These are phyloP conservation scores for Lactarius tabidus DNA, from an alignment of 768 basidiomycete species.

Conservation along the genomic window DNA sequence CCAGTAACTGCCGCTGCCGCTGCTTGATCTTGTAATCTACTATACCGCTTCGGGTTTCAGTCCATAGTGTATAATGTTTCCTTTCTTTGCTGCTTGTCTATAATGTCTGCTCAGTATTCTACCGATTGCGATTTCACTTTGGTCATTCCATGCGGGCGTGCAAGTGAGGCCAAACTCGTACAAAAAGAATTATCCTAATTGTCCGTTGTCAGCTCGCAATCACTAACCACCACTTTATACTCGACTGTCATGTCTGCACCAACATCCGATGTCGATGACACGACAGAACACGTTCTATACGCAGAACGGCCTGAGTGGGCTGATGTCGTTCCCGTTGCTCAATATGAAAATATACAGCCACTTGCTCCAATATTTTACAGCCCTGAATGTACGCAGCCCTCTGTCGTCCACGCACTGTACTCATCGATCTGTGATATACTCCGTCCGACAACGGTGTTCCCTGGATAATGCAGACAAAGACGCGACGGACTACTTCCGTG, in stretches of 20 bases:
- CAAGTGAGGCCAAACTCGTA: background rate
- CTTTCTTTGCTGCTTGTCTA: slow-evolving; percentile 17
- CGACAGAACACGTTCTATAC: slow-evolving; percentile 38
- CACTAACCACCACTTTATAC: background rate
- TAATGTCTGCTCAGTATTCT: slow-evolving; percentile 7
- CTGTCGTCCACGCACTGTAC: slow-evolving; percentile 14
- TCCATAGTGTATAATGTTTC: slow-evolving; percentile 23
- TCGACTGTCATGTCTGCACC: slow-evolving; percentile 10
- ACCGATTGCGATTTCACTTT: background rate
- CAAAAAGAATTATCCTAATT: slow-evolving; percentile 1
- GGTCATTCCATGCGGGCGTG: background rate
- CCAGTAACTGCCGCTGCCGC: slow-evolving; percentile 34
- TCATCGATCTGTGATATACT: slow-evolving; percentile 23
- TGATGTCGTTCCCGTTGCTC: slow-evolving; percentile 74
- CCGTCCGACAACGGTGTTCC: slow-evolving; percentile 7
- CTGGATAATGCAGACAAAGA: slow-evolving; percentile 64
- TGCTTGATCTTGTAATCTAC: slow-evolving; percentile 23
- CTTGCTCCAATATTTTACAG: slow-evolving; percentile 92
- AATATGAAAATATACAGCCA: slow-evolving; percentile 74
- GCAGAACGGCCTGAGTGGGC: slow-evolving; percentile 68
- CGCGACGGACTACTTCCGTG: slow-evolving; percentile 90
- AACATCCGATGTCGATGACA: background rate
- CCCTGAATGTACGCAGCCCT: slow-evolving; percentile 64
- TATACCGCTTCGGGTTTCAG: slow-evolving; percentile 3
- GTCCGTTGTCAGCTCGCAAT: background rate